phyloP scores from a whole-genome alignment of 1,139 yeast genomes.

The Kluyveromyces sp. region DNA sequence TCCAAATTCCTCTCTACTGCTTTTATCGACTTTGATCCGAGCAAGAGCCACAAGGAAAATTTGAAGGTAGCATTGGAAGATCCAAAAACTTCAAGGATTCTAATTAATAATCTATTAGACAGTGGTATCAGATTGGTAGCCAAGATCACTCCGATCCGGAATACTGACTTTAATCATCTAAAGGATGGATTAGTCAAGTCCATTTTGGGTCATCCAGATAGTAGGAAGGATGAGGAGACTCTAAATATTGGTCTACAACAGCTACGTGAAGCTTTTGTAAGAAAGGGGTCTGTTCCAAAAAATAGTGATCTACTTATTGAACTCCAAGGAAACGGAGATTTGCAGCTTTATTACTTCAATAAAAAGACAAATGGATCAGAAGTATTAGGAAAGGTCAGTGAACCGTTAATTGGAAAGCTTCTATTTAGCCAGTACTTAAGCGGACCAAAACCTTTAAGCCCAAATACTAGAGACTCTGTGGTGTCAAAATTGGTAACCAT shows the following conservation, averaged over 20 bases:
- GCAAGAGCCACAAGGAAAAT: conserved; percentile 38
- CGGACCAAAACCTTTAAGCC: conserved; percentile 49
- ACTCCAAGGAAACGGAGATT: conserved; percentile 37
- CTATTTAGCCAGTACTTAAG: conserved; percentile 53
- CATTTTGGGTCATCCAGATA: conserved; percentile 31
- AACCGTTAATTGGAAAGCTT: conserved; percentile 45
- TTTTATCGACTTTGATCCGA: conserved; percentile 28
- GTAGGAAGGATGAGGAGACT: conserved; percentile 30
- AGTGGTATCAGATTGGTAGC: conserved; percentile 58
- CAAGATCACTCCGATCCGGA: conserved; percentile 76
- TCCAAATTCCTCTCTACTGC: conserved; percentile 33
- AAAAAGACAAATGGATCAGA: conserved; percentile 28
- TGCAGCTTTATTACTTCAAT: conserved; percentile 39
- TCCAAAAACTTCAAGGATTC: conserved; percentile 44
- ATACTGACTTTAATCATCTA: conserved; percentile 83
- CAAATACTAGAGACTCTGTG: conserved; percentile 30
- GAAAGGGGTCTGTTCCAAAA: conserved; percentile 56
- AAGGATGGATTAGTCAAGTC: conserved; percentile 85
- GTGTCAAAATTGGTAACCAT: conserved; percentile 23
- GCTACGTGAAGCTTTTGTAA: conserved; percentile 43
- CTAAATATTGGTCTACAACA: conserved; percentile 49
- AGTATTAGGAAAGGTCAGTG: conserved; percentile 40
- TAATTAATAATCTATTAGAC: conserved; percentile 50
- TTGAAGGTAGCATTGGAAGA: conserved; percentile 52
- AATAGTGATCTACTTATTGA: conserved; percentile 51